Evolutionary conservation across 352 stramenopile species (phyloP).

Genomic region (Elongisporangium undulatum): DNA sequence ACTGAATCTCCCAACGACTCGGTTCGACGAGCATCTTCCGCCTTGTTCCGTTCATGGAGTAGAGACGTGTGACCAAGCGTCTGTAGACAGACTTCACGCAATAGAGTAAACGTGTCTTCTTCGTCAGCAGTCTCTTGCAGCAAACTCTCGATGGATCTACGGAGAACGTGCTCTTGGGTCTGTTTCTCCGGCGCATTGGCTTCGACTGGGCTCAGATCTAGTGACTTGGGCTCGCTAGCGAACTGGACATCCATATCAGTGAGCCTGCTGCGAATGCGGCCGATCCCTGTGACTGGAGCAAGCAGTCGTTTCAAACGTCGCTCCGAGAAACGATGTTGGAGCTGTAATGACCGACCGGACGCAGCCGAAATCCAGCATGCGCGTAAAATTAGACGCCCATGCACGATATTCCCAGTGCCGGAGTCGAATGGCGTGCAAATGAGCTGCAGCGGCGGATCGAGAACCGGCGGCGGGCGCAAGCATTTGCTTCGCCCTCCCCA

Average conservation of each 20-base stretch:
- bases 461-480: constrained; percentile 24
- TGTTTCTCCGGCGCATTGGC: neutral
- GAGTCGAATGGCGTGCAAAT: constrained; percentile 25
- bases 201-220: neutral
- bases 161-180: constrained; percentile 28
- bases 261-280: neutral
- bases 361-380: neutral
- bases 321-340: neutral
- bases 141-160: constrained; percentile 37
- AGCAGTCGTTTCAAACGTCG: neutral
- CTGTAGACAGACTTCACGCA: constrained; percentile 67
- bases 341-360: neutral
- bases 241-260: neutral
- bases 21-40: neutral
- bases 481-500: neutral
- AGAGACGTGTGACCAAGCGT: constrained; percentile 18
- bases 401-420: constrained; percentile 1
- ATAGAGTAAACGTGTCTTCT: constrained; percentile 32
- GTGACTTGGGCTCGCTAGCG: neutral
- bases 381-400: neutral
- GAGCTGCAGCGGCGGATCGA: constrained; percentile 44
- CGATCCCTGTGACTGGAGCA: neutral
- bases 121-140: constrained; percentile 48
- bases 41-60: neutral
- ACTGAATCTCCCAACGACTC: neutral